These are phyloP conservation scores for Penicillium sp. DNA, from an alignment of 2,329 filamentous ascomycete genomes.

Conservation along the genomic window DNA sequence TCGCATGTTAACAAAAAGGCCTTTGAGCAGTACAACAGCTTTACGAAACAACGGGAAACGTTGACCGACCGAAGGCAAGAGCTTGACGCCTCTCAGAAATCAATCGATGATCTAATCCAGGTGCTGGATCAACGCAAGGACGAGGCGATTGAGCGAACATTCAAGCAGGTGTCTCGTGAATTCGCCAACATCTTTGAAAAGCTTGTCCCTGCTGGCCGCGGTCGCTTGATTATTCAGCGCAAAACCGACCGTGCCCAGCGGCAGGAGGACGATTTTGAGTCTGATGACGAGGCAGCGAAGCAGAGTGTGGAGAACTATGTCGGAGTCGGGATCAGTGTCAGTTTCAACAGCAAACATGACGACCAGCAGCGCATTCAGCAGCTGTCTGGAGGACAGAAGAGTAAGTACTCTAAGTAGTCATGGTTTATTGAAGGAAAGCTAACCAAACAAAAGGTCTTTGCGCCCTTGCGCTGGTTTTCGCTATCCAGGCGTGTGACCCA, in stretches of 20 bases:
- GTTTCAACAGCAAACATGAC: conserved; percentile 98
- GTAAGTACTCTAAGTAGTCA: conserved; percentile 56
- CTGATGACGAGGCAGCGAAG: conserved; percentile 66
- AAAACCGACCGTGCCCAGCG: conserved; percentile 73
- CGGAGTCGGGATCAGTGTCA: conserved; percentile 94
- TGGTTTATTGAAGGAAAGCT: conserved; percentile 6
- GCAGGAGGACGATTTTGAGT: conserved; percentile 70
- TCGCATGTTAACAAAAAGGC: conserved; percentile 99
- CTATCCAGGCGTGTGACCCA: conserved; percentile 96
- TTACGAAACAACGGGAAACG: conserved; percentile 88
- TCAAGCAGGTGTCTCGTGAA: conserved; percentile 95
- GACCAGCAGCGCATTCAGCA: conserved; percentile 98
- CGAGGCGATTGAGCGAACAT: conserved; percentile 96
- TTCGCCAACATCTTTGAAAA: conserved; percentile 94
- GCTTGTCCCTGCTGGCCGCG: conserved; percentile 90
- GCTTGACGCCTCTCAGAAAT: conserved; percentile 81
- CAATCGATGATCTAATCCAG: conserved; percentile 89
- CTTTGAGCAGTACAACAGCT: conserved; percentile 98
- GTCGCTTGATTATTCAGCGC: conserved; percentile 89
- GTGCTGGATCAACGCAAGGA: conserved; percentile 95
- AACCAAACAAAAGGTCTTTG: conserved; percentile 70
- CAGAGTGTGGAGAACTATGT: conserved; percentile 87
- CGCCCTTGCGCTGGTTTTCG: conserved; percentile 96
- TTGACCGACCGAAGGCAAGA: conserved; percentile 84
- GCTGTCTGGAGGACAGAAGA: conserved; percentile 96